Conservation (phyloP, 1,284 basidiomycete genomes). For the Irpex sp. region DNA sequence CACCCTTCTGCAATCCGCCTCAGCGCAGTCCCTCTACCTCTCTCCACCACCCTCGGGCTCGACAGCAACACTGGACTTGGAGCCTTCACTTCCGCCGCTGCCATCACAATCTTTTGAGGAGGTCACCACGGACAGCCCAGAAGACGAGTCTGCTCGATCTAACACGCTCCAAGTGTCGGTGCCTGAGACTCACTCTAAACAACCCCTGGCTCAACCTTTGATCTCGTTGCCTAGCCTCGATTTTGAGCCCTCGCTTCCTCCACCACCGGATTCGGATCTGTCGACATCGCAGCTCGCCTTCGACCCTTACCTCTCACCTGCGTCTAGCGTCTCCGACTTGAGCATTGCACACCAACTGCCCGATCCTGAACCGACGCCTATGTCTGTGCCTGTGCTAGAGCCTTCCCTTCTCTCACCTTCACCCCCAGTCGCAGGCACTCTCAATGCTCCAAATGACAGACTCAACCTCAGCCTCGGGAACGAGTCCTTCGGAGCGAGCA, state of each 20-base stretch:
- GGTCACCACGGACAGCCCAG: not conserved
- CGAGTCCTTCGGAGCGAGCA: not conserved
- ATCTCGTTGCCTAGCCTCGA: not conserved
- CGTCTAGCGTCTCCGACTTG: not conserved
- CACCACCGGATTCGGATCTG: not conserved
- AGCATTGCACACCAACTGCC: no score
- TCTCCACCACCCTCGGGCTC: not conserved
- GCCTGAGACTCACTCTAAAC: no score
- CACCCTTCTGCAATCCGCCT: not conserved
- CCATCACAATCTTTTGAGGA: not conserved
- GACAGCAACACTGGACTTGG: not conserved
- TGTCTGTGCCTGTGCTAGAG: not conserved
- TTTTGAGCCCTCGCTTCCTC: not conserved
- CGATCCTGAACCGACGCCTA: not conserved
- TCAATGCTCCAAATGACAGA: not conserved
- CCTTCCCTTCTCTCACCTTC: not conserved
- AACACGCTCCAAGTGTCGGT: no score
- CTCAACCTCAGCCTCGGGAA: not conserved
- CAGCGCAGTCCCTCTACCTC: not conserved
- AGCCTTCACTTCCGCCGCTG: not conserved
- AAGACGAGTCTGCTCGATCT: not conserved
- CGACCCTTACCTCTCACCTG: not conserved
- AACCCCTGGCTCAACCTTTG: no score
- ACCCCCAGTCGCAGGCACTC: not conserved
- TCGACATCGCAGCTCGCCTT: not conserved